Evolutionary conservation across 73 alveolate genomes (phyloP).

Genomic region (Symbiodinium natans): DNA sequence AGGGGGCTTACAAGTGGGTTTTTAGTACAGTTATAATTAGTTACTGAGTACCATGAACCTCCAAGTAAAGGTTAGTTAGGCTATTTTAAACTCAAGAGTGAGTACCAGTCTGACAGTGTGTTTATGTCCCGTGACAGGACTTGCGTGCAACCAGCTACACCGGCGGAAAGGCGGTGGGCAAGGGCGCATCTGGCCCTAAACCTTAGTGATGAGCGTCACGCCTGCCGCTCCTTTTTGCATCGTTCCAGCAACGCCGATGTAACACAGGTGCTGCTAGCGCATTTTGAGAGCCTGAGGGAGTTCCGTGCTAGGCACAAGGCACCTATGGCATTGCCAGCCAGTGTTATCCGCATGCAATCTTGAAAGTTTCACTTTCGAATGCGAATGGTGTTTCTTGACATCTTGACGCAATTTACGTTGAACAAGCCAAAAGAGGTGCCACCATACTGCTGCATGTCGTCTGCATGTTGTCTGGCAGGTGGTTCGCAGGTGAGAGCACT

Average conservation of each 20-base stretch:
- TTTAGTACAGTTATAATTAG: too few species aligned
- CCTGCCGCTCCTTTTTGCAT: not conserved
- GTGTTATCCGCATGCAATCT: constrained; percentile 1
- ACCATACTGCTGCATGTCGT: not conserved
- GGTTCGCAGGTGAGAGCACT: too few species aligned
- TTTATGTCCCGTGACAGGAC: too few species aligned
- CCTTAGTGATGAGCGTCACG: not conserved
- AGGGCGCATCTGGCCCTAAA: not conserved
- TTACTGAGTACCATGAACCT: too few species aligned
- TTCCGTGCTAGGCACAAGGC: constrained; percentile 15
- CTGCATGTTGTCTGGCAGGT: too few species aligned
- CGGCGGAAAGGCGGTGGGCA: not conserved
- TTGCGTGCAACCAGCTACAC: not conserved
- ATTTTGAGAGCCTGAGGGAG: constrained; percentile 13
- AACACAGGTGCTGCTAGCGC: constrained; percentile 7
- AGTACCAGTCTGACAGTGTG: too few species aligned
- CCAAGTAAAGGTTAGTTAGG: not conserved
- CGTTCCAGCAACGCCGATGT: constrained; percentile 16
- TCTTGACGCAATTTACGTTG: constrained; percentile 11
- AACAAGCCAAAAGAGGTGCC: not conserved
- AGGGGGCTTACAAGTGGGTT: too few species aligned
- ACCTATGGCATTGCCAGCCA: constrained; percentile 15
- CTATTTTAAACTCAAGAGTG: too few species aligned
- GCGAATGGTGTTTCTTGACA: constrained; percentile 16
- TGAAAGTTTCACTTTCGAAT: constrained; percentile 16